These are phyloP conservation scores for Agrocybe chaxingu DNA, from an alignment of 768 basidiomycete genomes.

Conservation along the genomic window DNA sequence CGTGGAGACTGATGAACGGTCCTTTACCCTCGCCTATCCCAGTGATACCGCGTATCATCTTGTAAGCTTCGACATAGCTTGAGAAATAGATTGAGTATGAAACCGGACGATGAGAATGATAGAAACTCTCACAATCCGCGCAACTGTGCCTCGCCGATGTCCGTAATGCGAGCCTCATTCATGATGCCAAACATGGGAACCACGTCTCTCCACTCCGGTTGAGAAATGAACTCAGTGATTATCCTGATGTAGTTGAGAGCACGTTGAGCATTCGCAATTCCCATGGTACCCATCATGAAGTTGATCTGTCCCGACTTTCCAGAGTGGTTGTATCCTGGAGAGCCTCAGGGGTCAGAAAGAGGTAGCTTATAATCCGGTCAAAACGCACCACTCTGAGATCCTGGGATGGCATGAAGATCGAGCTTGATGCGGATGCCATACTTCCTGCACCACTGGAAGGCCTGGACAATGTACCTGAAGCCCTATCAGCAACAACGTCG, in stretches of 20 bases:
- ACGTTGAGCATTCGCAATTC: conserved; percentile 82
- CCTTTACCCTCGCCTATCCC: conserved; percentile 70
- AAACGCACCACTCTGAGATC: conserved; percentile 64
- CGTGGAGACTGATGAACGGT: conserved; percentile 48
- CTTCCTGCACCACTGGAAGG: conserved; percentile 78
- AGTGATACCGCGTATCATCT: conserved; percentile 69
- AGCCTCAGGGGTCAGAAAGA: not conserved
- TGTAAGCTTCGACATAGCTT: conserved; percentile 57
- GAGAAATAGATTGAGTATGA: conserved; percentile 11
- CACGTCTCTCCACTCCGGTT: conserved; percentile 68
- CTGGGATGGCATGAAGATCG: conserved; percentile 77
- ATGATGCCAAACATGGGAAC: conserved; percentile 62
- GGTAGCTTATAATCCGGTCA: not conserved
- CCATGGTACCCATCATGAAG: conserved; percentile 76
- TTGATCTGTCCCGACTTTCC: conserved; percentile 62
- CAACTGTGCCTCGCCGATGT: conserved; percentile 55
- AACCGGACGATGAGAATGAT: conserved; percentile 22
- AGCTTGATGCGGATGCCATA: conserved; percentile 81
- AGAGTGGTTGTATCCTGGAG: conserved; percentile 54
- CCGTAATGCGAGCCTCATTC: conserved; percentile 53
- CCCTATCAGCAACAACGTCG: not conserved
- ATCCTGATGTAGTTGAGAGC: conserved; percentile 76
- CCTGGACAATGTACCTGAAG: conserved; percentile 68
- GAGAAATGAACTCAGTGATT: conserved; percentile 79
- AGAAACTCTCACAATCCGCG: conserved; percentile 58